Percentiles rank a stretch among this genome's conserved stretches.
Evolutionary conservation across 768 basidiomycete species (phyloP).

Genomic region (Collybiopsis luxurians): DNA sequence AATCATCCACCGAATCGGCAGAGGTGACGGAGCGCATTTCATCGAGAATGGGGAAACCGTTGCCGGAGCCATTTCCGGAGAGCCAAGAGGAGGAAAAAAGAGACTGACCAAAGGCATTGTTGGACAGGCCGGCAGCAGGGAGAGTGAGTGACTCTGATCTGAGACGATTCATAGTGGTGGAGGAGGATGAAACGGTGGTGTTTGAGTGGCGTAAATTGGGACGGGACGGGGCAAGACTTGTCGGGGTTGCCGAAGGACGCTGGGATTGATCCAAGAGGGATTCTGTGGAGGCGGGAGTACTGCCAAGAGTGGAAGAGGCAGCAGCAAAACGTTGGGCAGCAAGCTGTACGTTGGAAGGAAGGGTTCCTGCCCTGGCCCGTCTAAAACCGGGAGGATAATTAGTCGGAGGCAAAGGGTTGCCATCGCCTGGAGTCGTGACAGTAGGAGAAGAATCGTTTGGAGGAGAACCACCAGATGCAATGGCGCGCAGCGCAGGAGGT

Average conservation of each 20-base stretch:
- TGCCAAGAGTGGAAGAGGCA: conserved; percentile 54
- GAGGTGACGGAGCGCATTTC: conserved; percentile 81
- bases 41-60: conserved; percentile 66
- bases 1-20: conserved; percentile 80
- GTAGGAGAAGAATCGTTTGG: conserved; percentile 65
- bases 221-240: conserved; percentile 48
- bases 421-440: conserved; percentile 56
- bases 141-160: conserved; percentile 92
- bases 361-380: conserved; percentile 95
- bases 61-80: conserved; percentile 53
- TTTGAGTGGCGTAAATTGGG: conserved; percentile 74
- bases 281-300: conserved; percentile 40
- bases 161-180: conserved; percentile 72
- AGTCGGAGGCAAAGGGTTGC: conserved; percentile 59
- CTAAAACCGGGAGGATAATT: conserved; percentile 86
- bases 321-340: conserved; percentile 81
- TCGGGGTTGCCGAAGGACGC: conserved; percentile 44
- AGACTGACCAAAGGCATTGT: conserved; percentile 80
- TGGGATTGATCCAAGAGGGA: conserved; percentile 46
- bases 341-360: conserved; percentile 92
- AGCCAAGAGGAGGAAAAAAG: conserved; percentile 93
- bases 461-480: conserved; percentile 69
- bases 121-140: conserved; percentile 66
- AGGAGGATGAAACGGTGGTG: conserved; percentile 58
- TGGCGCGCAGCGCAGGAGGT: conserved; percentile 76